A percentile compares a stretch with the other conserved stretches of the same genome.
Evolutionary conservation across 225 moss, liverwort and hornwort genomes (phyloP).

Genomic region (Polytrichum commune): DNA sequence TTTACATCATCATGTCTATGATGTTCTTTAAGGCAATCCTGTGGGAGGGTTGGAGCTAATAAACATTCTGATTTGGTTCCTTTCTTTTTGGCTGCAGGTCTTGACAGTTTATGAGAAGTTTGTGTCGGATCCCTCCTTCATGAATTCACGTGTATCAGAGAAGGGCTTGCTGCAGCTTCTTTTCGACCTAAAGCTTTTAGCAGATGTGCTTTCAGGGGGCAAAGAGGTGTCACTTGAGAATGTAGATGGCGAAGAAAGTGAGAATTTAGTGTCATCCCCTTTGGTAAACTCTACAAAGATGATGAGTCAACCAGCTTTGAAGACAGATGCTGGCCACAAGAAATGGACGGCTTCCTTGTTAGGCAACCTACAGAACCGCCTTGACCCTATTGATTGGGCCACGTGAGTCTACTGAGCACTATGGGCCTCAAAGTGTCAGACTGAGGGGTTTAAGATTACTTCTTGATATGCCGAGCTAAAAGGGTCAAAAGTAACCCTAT

Average conservation of each 20-base stretch:
- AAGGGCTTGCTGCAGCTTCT: slow-evolving; percentile 93
- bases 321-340: slow-evolving; percentile 56
- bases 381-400: slow-evolving; percentile 98
- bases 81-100: slow-evolving; percentile 52
- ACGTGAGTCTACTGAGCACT: slow-evolving; percentile 51
- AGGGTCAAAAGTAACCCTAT: too few relatives aligned
- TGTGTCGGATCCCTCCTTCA: slow-evolving; percentile 63
- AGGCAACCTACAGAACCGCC: slow-evolving; percentile 52
- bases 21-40: too few relatives aligned
- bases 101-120: slow-evolving; percentile 81
- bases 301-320: slow-evolving; percentile 29
- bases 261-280: slow-evolving; percentile 23
- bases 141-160: slow-evolving; percentile 82
- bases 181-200: slow-evolving; percentile 80
- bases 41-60: not conserved
- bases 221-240: slow-evolving; percentile 52
- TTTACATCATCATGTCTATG: too few relatives aligned
- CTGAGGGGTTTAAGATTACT: too few relatives aligned
- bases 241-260: slow-evolving; percentile 34
- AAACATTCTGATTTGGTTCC: not conserved
- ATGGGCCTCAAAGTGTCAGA: too few relatives aligned
- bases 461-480: too few relatives aligned
- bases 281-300: slow-evolving; percentile 16
- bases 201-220: slow-evolving; percentile 92
- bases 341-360: slow-evolving; percentile 59